Evolutionary conservation across 805 yeast genomes (phyloP).

Genomic region (Schwanniomyces sp.): DNA sequence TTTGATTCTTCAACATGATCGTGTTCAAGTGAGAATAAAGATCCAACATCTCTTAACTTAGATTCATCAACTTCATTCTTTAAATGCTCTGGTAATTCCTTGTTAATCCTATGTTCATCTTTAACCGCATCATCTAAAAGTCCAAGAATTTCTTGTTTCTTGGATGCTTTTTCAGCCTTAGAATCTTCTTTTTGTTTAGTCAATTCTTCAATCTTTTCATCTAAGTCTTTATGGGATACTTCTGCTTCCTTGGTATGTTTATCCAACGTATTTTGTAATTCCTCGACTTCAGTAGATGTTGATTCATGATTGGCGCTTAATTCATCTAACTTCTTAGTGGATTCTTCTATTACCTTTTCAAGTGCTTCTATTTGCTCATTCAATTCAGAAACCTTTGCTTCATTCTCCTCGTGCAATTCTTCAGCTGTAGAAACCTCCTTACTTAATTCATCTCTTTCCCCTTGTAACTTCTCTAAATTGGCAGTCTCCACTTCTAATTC

Average conservation of each 20-base stretch:
- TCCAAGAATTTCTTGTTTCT: slow-evolving; percentile 31
- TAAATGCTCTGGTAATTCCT: slow-evolving; percentile 54
- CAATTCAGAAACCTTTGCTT: slow-evolving; percentile 44
- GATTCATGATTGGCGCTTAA: slow-evolving; percentile 38
- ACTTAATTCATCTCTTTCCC: slow-evolving; percentile 46
- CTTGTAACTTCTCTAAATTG: slow-evolving; percentile 49
- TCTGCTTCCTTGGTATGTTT: slow-evolving; percentile 24
- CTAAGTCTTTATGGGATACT: slow-evolving; percentile 33
- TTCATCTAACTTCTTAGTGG: slow-evolving; percentile 31
- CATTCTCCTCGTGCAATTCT: slow-evolving; percentile 43
- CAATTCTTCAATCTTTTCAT: slow-evolving; percentile 42
- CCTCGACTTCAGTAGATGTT: slow-evolving; percentile 38
- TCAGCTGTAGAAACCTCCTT: slow-evolving; percentile 47
- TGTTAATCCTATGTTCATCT: slow-evolving; percentile 49
- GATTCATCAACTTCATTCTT: slow-evolving; percentile 34
- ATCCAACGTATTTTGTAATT: slow-evolving; percentile 25
- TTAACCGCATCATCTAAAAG: slow-evolving; percentile 37
- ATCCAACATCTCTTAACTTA: slow-evolving; percentile 37
- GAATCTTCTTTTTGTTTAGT: slow-evolving; percentile 38
- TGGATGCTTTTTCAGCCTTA: slow-evolving; percentile 33
- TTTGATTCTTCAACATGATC: slow-evolving; percentile 8
- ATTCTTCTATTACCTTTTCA: slow-evolving; percentile 31
- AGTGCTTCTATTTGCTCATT: slow-evolving; percentile 44
- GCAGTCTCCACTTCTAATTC: slow-evolving; percentile 51
- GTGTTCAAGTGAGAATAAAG: slow-evolving; percentile 36